Percentiles rank a stretch among this genome's conserved stretches.
Conservation (phyloP, 2,329 filamentous ascomycete species). For the Dothidotthia symphoricarpi region DNA sequence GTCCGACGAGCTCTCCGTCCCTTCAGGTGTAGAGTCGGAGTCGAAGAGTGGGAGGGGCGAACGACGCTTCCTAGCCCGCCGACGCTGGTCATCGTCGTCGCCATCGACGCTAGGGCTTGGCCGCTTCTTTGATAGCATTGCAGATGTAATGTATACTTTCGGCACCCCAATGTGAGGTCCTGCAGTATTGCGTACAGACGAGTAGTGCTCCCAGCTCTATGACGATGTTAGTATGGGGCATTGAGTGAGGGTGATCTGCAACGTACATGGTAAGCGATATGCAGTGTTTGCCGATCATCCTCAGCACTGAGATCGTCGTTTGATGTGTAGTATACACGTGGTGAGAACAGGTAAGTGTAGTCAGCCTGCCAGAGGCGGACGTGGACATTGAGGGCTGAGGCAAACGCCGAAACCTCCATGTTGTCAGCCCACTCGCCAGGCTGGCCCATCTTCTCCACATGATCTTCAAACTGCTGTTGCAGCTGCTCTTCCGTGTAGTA, state of each 20-base stretch:
- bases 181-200: slow-evolving; percentile 60
- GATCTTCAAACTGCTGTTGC: slow-evolving; percentile 53
- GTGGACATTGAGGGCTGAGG: slow-evolving; percentile 59
- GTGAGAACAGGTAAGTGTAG: slow-evolving; percentile 52
- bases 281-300: slow-evolving; percentile 45
- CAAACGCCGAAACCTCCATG: slow-evolving; percentile 66
- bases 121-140: slow-evolving; percentile 42
- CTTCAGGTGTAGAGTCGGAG: slow-evolving; percentile 40
- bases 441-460: slow-evolving; percentile 60
- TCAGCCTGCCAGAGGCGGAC: slow-evolving; percentile 62
- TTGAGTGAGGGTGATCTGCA: neutral
- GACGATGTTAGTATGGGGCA: slow-evolving; percentile 20
- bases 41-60: slow-evolving; percentile 48
- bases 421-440: slow-evolving; percentile 65
- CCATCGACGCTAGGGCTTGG: slow-evolving; percentile 54
- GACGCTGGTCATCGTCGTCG: slow-evolving; percentile 50
- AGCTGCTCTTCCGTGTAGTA: slow-evolving; percentile 55
- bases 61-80: slow-evolving; percentile 55
- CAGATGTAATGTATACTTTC: slow-evolving; percentile 41
- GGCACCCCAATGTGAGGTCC: slow-evolving; percentile 60
- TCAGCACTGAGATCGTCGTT: slow-evolving; percentile 30
- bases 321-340: slow-evolving; percentile 35
- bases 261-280: slow-evolving; percentile 65
- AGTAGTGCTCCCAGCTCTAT: slow-evolving; percentile 65
- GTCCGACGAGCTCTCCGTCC: slow-evolving; percentile 38